phyloP scores from a whole-genome alignment of 2,329 filamentous ascomycete species.

The Elsinoe arachidis region DNA sequence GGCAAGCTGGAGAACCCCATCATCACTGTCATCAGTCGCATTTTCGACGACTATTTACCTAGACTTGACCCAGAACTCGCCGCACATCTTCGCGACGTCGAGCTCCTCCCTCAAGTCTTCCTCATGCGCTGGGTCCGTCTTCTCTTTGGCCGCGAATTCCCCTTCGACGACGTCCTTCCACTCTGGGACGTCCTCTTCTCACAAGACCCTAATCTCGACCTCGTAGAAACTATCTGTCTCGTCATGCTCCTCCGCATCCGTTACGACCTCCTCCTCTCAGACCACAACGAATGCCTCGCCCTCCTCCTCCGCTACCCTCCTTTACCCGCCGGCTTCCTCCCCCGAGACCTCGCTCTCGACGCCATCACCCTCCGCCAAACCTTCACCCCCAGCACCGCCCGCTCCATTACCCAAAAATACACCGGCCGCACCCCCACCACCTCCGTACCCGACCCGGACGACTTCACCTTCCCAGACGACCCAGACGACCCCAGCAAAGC shows the following conservation, averaged over 20 bases:
- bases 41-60: conserved; percentile 73
- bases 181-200: conserved; percentile 92
- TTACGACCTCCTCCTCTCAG: conserved; percentile 77
- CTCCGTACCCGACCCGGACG: conserved; percentile 7
- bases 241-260: conserved; percentile 88
- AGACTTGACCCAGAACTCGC: conserved; percentile 77
- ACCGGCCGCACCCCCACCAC: conserved; percentile 35
- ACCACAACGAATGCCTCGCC: conserved; percentile 78
- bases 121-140: conserved; percentile 95
- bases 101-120: conserved; percentile 94
- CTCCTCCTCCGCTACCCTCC: conserved; percentile 80
- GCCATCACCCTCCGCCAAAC: conserved; percentile 66
- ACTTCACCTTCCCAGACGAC: conserved; percentile 6
- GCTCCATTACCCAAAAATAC: conserved; percentile 61
- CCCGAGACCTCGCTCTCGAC: conserved; percentile 73
- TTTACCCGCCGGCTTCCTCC: conserved; percentile 19
- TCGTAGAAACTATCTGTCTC: conserved; percentile 86
- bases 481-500: background rate
- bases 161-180: conserved; percentile 71
- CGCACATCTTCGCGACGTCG: conserved; percentile 68
- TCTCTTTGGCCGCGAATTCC: conserved; percentile 86
- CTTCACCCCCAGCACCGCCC: conserved; percentile 53
- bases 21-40: conserved; percentile 73
- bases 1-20: conserved; percentile 54
- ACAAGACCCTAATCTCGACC: conserved; percentile 66